Evolutionary conservation across 148 eudicot genomes (phyloP), one percentile per base, ranked within the genome.

Genomic region (Cornus controversa): DNA sequence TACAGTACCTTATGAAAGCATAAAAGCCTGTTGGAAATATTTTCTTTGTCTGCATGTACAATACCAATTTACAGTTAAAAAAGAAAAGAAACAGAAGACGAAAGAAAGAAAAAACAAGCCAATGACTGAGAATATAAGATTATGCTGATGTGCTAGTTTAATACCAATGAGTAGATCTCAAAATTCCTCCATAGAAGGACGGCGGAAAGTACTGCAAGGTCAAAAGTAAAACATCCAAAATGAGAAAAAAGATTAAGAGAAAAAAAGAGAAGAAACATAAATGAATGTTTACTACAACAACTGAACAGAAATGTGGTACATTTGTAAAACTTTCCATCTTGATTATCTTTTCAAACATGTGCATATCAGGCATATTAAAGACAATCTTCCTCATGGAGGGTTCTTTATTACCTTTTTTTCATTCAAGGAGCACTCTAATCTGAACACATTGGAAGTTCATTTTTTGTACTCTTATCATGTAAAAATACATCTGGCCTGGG

Each of bases 21-120:
- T 86, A 84, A 36, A 92, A 75, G n/a, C 90, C 93, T 23, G 90
- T 80, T 15, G 98, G 94, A 67, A 94, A 88, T 28, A 89, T 6
- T 76, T 90, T 93, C 80, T 82, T 85, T 28, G 90, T 90, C 99
- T 93, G 93, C 87, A 81, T 31, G 69, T 72, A 81, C 58, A 69
- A 42, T n/a, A n/a, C 10, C 26, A 45, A 62, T 8, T 22, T 70
- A 2, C 10, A 34, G 45, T 60, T 65, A 50, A 64, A 42, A 40
- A 47, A 53, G 27, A 47, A 53, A 54, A 25, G 67, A 73, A 1
- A 63, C 2, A 28, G 22, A 67, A 3, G 42, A 16, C 8, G 29
- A 24, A 7, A 25, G 45, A 28, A 22, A 69, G 23, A 29, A 67
- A 2, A 25, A 24, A 6, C 28, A 34, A 79, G 50, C 27, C 37